Percentiles rank a stretch among this genome's conserved stretches.
Evolutionary conservation across 768 basidiomycete genomes (phyloP).

Genomic region (Fistulinella prunicolor): DNA sequence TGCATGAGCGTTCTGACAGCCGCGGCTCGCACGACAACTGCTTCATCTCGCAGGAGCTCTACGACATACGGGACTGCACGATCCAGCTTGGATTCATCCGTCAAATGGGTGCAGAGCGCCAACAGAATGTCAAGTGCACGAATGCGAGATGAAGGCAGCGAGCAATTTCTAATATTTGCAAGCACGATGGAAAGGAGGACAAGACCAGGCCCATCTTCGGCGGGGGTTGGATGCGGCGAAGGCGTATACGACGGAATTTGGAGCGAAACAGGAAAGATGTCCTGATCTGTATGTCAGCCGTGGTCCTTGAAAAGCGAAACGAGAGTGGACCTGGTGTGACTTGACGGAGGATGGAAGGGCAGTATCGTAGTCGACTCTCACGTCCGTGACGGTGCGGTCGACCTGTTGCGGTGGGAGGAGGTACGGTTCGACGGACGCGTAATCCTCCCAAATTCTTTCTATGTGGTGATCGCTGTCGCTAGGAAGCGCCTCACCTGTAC

Average conservation of each 20-base stretch:
- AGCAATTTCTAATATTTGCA: constrained; percentile 86
- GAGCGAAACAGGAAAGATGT: constrained; percentile 74
- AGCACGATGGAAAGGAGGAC: constrained; percentile 85
- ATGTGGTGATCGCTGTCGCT: constrained; percentile 84
- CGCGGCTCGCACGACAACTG: constrained; percentile 75
- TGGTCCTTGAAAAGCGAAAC: too few species aligned
- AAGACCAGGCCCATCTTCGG: constrained; percentile 85
- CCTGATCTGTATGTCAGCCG: constrained; percentile 39
- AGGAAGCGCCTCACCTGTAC: constrained; percentile 46
- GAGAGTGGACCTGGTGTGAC: constrained; percentile 54
- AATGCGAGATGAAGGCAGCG: constrained; percentile 81
- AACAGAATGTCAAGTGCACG: constrained; percentile 84
- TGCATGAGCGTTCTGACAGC: constrained; percentile 79
- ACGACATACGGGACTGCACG: constrained; percentile 90
- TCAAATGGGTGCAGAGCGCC: constrained; percentile 74
- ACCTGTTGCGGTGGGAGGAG: constrained; percentile 44
- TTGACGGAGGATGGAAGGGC: constrained; percentile 40
- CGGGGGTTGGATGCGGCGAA: constrained; percentile 47
- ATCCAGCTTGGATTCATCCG: constrained; percentile 94
- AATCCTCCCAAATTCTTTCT: constrained; percentile 84
- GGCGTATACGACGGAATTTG: constrained; percentile 53
- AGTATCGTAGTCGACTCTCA: constrained; percentile 51
- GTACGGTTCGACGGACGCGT: constrained; percentile 75
- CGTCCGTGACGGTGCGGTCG: constrained; percentile 49
- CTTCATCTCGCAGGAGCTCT: constrained; percentile 83